phyloP scores from a whole-genome alignment of 495 filamentous ascomycete species.

The Penicillium lividum region DNA sequence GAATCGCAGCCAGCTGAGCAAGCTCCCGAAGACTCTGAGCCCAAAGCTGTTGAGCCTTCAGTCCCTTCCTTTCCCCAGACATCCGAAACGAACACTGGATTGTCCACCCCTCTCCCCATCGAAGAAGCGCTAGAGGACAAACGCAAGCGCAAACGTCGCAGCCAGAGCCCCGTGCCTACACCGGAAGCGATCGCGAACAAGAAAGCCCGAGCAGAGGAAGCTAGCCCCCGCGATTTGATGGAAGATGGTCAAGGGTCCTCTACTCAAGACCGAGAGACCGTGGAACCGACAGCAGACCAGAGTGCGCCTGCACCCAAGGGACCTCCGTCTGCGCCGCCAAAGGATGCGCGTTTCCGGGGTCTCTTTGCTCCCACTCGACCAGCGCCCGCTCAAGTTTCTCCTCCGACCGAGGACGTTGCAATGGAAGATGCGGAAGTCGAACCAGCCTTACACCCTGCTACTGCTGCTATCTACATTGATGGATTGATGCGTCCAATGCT shows the following conservation, averaged over 20 bases:
- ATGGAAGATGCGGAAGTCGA: slow-evolving; percentile 52
- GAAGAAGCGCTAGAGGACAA: slow-evolving; percentile 55
- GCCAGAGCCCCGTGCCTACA: slow-evolving; percentile 64
- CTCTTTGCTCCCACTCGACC: slow-evolving; percentile 45
- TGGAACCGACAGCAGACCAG: slow-evolving; percentile 11
- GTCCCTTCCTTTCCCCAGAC: slow-evolving; percentile 17
- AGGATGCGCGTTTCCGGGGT: slow-evolving; percentile 55
- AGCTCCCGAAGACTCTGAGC: slow-evolving; percentile 28
- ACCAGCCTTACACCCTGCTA: slow-evolving; percentile 80
- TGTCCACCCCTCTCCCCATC: slow-evolving; percentile 37
- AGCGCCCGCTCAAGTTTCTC: slow-evolving; percentile 22
- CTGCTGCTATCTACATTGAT: slow-evolving; percentile 84
- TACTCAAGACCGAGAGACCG: slow-evolving; percentile 14
- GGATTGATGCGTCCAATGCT: slow-evolving; percentile 88
- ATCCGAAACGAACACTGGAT: slow-evolving; percentile 31
- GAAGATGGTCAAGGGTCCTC: slow-evolving; percentile 29
- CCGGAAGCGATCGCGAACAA: slow-evolving; percentile 46
- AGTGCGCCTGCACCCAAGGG: slow-evolving; percentile 17
- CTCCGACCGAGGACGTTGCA: slow-evolving; percentile 25
- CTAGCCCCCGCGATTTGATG: slow-evolving; percentile 28
- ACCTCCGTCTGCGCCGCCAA: slow-evolving; percentile 18
- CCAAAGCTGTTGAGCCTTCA: slow-evolving; percentile 20
- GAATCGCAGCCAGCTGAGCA: slow-evolving; percentile 16
- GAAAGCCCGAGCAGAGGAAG: slow-evolving; percentile 41
- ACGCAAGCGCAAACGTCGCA: slow-evolving; percentile 74